phyloP scores from a whole-genome alignment of 1,284 basidiomycete species.

The Leccinum solheimii region DNA sequence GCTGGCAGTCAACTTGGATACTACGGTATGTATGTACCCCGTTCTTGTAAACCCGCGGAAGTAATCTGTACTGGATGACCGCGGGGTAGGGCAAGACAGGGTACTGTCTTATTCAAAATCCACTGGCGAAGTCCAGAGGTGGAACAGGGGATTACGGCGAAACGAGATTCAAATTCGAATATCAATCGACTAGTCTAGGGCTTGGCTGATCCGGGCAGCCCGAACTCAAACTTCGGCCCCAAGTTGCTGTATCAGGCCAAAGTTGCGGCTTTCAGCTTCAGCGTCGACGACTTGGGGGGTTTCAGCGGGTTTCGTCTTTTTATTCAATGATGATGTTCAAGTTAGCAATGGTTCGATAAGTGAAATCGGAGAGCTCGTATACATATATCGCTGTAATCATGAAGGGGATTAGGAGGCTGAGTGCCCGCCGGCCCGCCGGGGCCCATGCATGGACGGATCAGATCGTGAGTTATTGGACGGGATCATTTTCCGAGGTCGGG shows the following conservation, averaged over 20 bases:
- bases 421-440: not conserved
- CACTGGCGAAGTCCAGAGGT: not conserved
- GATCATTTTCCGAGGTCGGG: not conserved
- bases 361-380: not conserved
- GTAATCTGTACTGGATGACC: too few species aligned
- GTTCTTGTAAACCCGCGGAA: too few species aligned
- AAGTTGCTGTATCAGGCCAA: not conserved
- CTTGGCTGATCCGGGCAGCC: not conserved
- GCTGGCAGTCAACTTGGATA: not conserved
- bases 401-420: not conserved
- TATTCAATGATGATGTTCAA: not conserved
- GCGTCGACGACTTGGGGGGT: not conserved
- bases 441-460: not conserved
- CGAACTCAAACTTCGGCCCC: not conserved
- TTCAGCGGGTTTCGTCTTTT: not conserved
- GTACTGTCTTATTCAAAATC: not conserved
- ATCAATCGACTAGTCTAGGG: not conserved
- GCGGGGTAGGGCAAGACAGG: not conserved
- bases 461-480: not conserved
- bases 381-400: not conserved
- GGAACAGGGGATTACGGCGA: not conserved
- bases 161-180: not conserved
- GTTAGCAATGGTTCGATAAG: slow-evolving; percentile 1
- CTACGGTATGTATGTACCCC: not conserved
- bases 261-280: not conserved